Evolutionary conservation across 495 filamentous ascomycete species (phyloP).

Genomic region (Neurospora sp.): DNA sequence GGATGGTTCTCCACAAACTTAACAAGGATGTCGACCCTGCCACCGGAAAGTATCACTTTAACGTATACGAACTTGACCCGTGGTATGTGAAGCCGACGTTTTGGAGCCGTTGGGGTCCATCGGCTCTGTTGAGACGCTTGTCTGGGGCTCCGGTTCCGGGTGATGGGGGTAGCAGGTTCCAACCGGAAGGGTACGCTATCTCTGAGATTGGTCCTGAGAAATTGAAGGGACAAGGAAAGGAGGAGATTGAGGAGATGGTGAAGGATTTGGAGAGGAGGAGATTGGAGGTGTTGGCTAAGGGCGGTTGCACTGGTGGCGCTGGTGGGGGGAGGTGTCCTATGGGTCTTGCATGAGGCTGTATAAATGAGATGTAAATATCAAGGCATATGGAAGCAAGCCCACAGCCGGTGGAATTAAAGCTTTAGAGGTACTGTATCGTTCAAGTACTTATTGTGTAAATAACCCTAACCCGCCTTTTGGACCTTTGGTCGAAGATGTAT

Average conservation of each 20-base stretch:
- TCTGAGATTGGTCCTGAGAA: slow-evolving; percentile 43
- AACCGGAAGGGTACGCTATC: slow-evolving; percentile 43
- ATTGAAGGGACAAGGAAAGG: slow-evolving; percentile 42
- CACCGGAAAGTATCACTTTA: slow-evolving; percentile 35
- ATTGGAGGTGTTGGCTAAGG: background rate
- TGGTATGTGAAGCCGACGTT: slow-evolving; percentile 52
- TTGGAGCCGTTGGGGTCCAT: slow-evolving; percentile 42
- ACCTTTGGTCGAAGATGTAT: no score
- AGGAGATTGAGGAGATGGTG: slow-evolving; percentile 32
- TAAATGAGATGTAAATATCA: background rate
- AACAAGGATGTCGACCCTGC: slow-evolving; percentile 22
- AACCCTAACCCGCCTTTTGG: background rate
- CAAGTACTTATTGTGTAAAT: background rate
- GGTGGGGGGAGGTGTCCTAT: background rate
- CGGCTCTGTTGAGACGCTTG: slow-evolving; percentile 38
- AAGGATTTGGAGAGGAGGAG: slow-evolving; percentile 18
- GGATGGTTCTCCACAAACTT: slow-evolving; percentile 18
- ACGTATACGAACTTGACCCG: slow-evolving; percentile 37
- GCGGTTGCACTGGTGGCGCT: background rate
- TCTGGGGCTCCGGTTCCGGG: slow-evolving; percentile 47
- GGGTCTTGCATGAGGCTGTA: background rate
- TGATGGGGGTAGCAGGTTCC: slow-evolving; percentile 43
- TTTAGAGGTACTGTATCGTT: no score
- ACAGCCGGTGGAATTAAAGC: background rate
- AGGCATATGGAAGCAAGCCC: background rate